Conservation (phyloP, 805 yeast species). For the Nakazawaea peltata region DNA sequence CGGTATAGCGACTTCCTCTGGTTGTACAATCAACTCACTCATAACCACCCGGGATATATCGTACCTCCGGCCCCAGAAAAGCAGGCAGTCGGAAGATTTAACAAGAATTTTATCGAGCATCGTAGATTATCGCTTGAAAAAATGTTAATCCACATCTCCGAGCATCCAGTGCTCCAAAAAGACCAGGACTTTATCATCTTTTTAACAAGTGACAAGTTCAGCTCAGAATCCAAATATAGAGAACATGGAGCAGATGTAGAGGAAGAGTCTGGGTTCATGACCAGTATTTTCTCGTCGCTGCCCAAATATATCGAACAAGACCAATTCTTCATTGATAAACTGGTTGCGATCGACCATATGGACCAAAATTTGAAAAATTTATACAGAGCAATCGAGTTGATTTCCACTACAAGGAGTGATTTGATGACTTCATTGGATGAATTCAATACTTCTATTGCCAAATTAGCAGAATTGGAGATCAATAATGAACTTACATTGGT, state of each 20-base stretch:
- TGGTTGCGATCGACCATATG: slow-evolving; percentile 57
- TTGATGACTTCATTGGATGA: slow-evolving; percentile 64
- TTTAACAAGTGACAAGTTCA: slow-evolving; percentile 64
- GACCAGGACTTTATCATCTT: slow-evolving; percentile 78
- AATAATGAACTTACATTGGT: slow-evolving; percentile 58
- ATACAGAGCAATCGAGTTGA: slow-evolving; percentile 62
- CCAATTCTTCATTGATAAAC: slow-evolving; percentile 65
- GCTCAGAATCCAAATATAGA: slow-evolving; percentile 59
- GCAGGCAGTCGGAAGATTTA: slow-evolving; percentile 87
- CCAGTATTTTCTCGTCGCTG: slow-evolving; percentile 61
- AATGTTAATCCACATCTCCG: slow-evolving; percentile 72
- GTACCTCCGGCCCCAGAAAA: slow-evolving; percentile 97
- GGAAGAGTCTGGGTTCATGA: slow-evolving; percentile 38
- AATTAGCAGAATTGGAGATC: slow-evolving; percentile 51
- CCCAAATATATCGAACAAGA: slow-evolving; percentile 70
- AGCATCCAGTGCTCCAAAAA: slow-evolving; percentile 43
- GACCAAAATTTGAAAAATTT: slow-evolving; percentile 68
- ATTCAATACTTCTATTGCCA: slow-evolving; percentile 28
- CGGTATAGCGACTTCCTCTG: slow-evolving; percentile 91
- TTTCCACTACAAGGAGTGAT: slow-evolving; percentile 71
- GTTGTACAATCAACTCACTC: slow-evolving; percentile 83
- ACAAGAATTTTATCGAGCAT: slow-evolving; percentile 81
- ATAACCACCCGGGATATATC: slow-evolving; percentile 81
- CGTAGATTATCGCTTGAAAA: slow-evolving; percentile 77
- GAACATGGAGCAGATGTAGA: slow-evolving; percentile 30